A percentile compares a stretch with the other conserved stretches of the same genome.
Evolutionary conservation across 2,329 filamentous ascomycete genomes (phyloP).

Genomic region (Hymenoscyphus linearis): DNA sequence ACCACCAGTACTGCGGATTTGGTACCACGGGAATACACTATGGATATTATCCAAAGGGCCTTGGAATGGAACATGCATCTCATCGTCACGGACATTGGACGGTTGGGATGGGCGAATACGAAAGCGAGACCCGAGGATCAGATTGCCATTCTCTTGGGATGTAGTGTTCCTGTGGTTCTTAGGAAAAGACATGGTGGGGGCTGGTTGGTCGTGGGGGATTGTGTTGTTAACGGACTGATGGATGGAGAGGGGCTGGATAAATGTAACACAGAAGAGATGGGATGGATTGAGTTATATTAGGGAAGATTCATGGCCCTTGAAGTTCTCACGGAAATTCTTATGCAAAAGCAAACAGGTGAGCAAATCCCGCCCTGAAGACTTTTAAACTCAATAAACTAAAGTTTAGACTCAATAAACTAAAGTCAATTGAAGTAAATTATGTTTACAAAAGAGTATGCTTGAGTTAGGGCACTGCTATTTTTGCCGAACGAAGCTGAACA

Average conservation of each 20-base stretch:
- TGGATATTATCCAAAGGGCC: background rate
- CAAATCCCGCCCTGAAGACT: no score
- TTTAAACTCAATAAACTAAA: no score
- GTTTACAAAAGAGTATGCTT: no score
- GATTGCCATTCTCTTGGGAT: background rate
- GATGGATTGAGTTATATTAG: background rate
- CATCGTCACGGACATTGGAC: background rate
- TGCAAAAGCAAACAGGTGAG: no score
- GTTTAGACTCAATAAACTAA: no score
- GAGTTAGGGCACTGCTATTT: no score
- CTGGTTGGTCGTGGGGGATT: background rate
- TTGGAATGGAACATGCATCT: conserved; percentile 1
- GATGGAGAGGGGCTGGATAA: background rate
- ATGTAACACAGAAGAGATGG: background rate
- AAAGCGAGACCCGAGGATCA: background rate
- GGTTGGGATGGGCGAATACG: background rate
- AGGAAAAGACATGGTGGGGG: background rate
- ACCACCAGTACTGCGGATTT: background rate
- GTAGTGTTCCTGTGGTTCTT: conserved; percentile 1
- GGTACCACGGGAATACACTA: background rate
- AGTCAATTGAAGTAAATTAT: no score
- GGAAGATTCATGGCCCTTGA: background rate
- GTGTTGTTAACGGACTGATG: background rate
- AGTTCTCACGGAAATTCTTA: no score
- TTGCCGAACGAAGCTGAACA: no score